phyloP scores from a whole-genome alignment of 2,329 filamentous ascomycete genomes.

The Ophiosphaerella herpotricha region DNA sequence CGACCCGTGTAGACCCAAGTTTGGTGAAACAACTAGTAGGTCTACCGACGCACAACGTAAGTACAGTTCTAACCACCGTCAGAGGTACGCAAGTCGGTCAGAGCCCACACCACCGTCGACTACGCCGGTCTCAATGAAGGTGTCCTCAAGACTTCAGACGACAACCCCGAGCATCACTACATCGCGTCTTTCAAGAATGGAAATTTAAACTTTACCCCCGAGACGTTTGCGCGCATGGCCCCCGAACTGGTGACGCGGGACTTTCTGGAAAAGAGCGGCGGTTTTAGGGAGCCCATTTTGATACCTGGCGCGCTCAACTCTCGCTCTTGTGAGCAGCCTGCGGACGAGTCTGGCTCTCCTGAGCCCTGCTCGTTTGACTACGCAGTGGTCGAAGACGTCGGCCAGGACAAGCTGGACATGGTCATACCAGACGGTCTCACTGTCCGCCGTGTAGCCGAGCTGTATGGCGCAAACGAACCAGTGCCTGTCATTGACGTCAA shows the following conservation, averaged over 20 bases:
- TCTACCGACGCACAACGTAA: slow-evolving; percentile 29
- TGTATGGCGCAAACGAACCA: slow-evolving; percentile 66
- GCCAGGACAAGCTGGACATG: slow-evolving; percentile 70
- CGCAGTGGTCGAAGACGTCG: slow-evolving; percentile 59
- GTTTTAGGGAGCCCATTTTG: slow-evolving; percentile 70
- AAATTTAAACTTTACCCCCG: slow-evolving; percentile 63
- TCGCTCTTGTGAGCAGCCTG: slow-evolving; percentile 39
- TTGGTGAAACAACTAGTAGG: slow-evolving; percentile 66
- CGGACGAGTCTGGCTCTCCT: neutral
- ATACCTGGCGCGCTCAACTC: slow-evolving; percentile 67
- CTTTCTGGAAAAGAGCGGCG: slow-evolving; percentile 65
- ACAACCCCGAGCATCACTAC: slow-evolving; percentile 69
- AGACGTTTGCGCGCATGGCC: slow-evolving; percentile 66
- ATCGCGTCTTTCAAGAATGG: slow-evolving; percentile 70
- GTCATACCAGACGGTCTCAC: slow-evolving; percentile 68
- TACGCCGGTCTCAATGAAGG: slow-evolving; percentile 71
- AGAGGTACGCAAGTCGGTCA: slow-evolving; percentile 67
- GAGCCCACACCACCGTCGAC: slow-evolving; percentile 68
- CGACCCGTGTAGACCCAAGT: slow-evolving; percentile 60
- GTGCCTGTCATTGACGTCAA: slow-evolving; percentile 73
- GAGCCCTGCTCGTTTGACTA: slow-evolving; percentile 49
- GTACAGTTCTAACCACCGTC: slow-evolving; percentile 31
- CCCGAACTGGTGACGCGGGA: slow-evolving; percentile 67
- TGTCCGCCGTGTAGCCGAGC: slow-evolving; percentile 65
- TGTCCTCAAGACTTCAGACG: slow-evolving; percentile 66